Base-by-base conservation (phyloP, 192 early-diverging fungal genomes). In the Spizellomyces punctatus region DNA sequence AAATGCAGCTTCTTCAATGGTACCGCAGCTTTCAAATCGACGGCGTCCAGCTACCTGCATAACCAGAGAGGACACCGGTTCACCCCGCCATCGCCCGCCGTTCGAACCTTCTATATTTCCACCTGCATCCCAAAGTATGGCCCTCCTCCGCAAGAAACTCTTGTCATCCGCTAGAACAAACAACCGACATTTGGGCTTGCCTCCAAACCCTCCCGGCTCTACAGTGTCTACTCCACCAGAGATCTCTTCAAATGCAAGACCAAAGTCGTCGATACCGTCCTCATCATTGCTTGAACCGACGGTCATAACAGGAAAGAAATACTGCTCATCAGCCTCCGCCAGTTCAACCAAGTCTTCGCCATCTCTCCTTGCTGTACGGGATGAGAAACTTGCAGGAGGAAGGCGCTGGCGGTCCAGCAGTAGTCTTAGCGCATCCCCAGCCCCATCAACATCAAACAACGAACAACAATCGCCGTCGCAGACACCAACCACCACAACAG, bases 81-180 rank as follows among this genome's bases (percentile, higher is more conserved):
- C 27, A 36, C 27, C 27, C 3, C 27, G 27, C 27, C 27, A 36
- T 36, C 50, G 50, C 50, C 17, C 50, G 17, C 12, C 14, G 14
- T 54, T n/a, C 17, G 50, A 54, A 4, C 50, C 50, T 54, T 54
- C 50, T 19, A 19, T 54, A 19, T 54, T n/a, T 54, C 50, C 50
- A n/a, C 14, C 50, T 54, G 50, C 50, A 12, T 54, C 50, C 50
- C 14, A 54, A 54, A 54, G 17, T 54, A 54, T 54, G 50, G 50
- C 50, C 14, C 12, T n/a, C 12, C 17, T 54, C 14, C 12, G 50
- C 12, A 54, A 19, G 50, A 54, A 54, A 19, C 50, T 54, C 50
- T 19, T 54, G 12, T 54, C 50, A 12, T 54, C 50, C 12, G 50
- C 50, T n/a, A 12, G 50, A 4, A 54, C 50, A 54, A 54, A 54